Conservation (phyloP, 2,329 filamentous ascomycete genomes). For the Pseudogymnoascus sp. region DNA sequence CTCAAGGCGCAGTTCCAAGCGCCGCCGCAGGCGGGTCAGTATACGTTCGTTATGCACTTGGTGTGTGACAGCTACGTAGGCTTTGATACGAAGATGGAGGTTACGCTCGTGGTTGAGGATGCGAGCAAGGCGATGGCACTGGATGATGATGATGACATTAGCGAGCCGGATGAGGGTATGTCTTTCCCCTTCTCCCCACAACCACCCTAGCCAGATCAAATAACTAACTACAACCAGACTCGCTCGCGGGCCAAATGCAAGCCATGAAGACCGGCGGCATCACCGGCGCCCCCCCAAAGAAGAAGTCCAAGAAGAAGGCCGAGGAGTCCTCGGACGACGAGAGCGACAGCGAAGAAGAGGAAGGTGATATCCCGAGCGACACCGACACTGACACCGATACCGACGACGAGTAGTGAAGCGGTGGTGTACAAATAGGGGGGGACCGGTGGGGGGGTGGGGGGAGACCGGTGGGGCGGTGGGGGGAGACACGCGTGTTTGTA, state of each 20-base stretch:
- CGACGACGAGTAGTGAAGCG: slow-evolving; percentile 29
- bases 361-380: slow-evolving; percentile 51
- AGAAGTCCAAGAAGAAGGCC: slow-evolving; percentile 49
- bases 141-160: slow-evolving; percentile 86
- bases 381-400: slow-evolving; percentile 62
- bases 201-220: neutral
- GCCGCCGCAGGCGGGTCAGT: slow-evolving; percentile 83
- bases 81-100: slow-evolving; percentile 85
- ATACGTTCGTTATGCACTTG: slow-evolving; percentile 89
- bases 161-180: slow-evolving; percentile 94
- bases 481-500: neutral
- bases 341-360: slow-evolving; percentile 71
- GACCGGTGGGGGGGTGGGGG: neutral
- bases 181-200: slow-evolving; percentile 15
- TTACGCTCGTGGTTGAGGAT: slow-evolving; percentile 82
- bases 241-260: slow-evolving; percentile 83
- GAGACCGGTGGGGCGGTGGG: neutral
- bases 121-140: slow-evolving; percentile 74
- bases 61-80: slow-evolving; percentile 93
- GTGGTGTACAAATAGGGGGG: neutral
- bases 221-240: slow-evolving; percentile 47
- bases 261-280: slow-evolving; percentile 64
- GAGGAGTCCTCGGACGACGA: slow-evolving; percentile 67
- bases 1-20: slow-evolving; percentile 96
- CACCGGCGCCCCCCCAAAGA: slow-evolving; percentile 36